Percentiles rank a stretch among this genome's conserved stretches.
Conservation (phyloP, 1,284 basidiomycete genomes). For the Cutaneotrichosporon cavernicola region DNA sequence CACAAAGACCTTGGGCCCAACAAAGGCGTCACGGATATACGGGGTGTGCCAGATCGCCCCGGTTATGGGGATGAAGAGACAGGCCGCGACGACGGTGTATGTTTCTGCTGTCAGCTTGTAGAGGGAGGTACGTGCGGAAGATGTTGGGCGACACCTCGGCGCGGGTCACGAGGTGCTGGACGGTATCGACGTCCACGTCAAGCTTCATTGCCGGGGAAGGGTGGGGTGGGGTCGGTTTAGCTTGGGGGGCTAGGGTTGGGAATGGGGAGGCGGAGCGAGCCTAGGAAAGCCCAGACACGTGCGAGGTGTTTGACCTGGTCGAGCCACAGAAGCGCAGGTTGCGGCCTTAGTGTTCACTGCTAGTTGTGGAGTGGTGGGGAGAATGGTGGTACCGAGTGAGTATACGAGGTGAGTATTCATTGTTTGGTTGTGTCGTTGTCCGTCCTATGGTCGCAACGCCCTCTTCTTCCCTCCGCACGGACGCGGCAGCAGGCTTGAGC, state of each 20-base stretch:
- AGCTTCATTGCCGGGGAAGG: neutral
- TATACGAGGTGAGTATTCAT: neutral
- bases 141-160: conserved; percentile 8
- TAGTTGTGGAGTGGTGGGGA: neutral
- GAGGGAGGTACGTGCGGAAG: conserved; percentile 3
- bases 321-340: too few relatives aligned
- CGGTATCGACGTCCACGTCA: neutral
- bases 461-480: neutral
- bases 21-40: conserved; percentile 43
- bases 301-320: too few relatives aligned
- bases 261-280: too few relatives aligned
- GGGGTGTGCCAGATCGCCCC: conserved; percentile 51
- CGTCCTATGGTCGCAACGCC: neutral
- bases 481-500: neutral
- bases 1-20: conserved; percentile 50
- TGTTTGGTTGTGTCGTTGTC: neutral
- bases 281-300: neutral
- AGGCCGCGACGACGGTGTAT: conserved; percentile 50
- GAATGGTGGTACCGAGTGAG: neutral
- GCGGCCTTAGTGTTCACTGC: too few relatives aligned
- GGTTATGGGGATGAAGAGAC: conserved; percentile 46
- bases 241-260: neutral
- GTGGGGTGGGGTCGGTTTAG: neutral
- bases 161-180: neutral
- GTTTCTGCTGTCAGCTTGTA: conserved; percentile 34